Base-by-base conservation (phyloP, 73 alveolate species). In the Loxodes magnus region DNA sequence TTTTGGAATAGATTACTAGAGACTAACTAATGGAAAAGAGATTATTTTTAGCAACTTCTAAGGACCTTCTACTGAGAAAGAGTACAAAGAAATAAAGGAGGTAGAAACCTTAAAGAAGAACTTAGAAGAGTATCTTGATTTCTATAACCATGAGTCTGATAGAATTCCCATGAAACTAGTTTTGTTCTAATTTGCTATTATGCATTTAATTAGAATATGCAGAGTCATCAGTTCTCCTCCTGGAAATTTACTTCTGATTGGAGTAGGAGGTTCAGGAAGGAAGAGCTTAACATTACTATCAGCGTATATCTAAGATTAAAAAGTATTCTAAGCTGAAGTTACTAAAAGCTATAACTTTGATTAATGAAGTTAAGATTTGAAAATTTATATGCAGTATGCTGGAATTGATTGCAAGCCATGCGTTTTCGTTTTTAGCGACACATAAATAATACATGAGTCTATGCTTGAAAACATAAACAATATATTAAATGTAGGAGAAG, bases 401-500 rank as follows among this genome's bases (percentile, higher is more conserved):
- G 96, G 96, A 10, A 67, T 65, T 7, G 80, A 67, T 19, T 82
- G 74, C 17, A 60, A 53, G 14, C 55, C 60, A 7, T 59, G 53
- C 1, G 57, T 87, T 0, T 85, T 85, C 82, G 34, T 75, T 5
- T 50, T 85, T 69, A 75, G 81, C 0, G 96, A 85, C 51, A 78
- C 83, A 5, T 64, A 85, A 51, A 80, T 85, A 5, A 65, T 67
- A 20, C 63, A 85, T 46, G 93, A 85, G 48, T 35, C 77, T 43
- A 69, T 79, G 85, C 67, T 85, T 4, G 96, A 85, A 57, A 90
- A 85, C 37, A 66, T 85, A 0, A 87, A 82, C 59, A 82, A 81
- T 58, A 70, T 85, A n/a, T 37, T 85, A 17, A 85, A 85, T 65
- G 73, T 93, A 22, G 98, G 99, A 14, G 99, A 93, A 64, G 97